Conservation (phyloP, 768 basidiomycete genomes). For the Amanita polypyramis region DNA sequence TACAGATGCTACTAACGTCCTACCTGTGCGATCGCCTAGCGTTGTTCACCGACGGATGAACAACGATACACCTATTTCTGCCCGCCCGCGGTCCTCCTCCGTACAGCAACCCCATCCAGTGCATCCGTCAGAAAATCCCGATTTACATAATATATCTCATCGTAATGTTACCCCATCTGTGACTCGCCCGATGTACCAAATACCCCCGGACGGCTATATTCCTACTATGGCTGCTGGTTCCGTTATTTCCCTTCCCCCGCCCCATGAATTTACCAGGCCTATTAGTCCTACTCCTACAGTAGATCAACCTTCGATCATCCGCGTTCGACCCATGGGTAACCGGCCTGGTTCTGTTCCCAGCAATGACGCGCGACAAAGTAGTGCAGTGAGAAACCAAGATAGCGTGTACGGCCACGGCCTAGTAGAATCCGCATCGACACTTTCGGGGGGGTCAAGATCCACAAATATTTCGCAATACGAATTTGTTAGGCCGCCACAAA, state of each 20-base stretch:
- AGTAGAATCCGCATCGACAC: constrained; percentile 6
- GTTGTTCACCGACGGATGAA: background rate
- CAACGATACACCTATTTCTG: background rate
- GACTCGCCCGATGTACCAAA: constrained; percentile 17
- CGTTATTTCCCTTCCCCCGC: constrained; percentile 36
- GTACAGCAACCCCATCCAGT: constrained; percentile 4
- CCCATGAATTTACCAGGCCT: constrained; percentile 32
- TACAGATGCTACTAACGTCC: background rate
- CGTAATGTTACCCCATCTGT: constrained; percentile 13
- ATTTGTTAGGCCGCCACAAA: constrained; percentile 22
- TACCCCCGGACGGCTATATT: constrained; percentile 41
- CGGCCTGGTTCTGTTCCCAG: background rate
- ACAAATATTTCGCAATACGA: constrained; percentile 28
- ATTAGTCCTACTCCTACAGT: constrained; percentile 3
- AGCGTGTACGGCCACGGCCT: background rate
- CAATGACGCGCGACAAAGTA: background rate
- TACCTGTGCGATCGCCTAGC: constrained; percentile 1
- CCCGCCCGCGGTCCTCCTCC: constrained; percentile 6
- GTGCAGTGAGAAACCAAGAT: background rate
- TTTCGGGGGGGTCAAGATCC: constrained; percentile 21
- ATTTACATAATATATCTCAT: constrained; percentile 13
- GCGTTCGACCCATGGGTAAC: background rate
- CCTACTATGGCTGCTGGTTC: constrained; percentile 30
- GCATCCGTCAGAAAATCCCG: constrained; percentile 9
- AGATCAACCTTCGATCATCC: background rate